Base-by-base conservation (phyloP, 495 filamentous ascomycete species). In the Annulohypoxylon moriforme region DNA sequence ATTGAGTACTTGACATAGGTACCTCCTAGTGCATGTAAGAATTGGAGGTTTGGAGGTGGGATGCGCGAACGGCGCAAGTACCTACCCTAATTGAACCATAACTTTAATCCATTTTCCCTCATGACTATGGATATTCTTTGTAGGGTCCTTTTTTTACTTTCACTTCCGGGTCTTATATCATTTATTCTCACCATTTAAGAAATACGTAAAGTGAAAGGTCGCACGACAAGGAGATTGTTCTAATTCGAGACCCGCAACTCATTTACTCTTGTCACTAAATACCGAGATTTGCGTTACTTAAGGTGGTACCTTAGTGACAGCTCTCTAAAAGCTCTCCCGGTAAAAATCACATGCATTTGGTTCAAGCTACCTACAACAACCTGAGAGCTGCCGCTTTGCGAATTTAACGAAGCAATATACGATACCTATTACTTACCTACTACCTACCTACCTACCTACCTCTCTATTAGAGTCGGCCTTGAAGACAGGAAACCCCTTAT, bases 281-380 rank as follows among this genome's bases (percentile, higher is more conserved):
- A 57, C 63, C 49, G 60, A 72, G 64, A 60, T 60, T 24, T 61
- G 50, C 24, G 59, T 67, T 38, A 62, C 58, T 33, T 18, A 24
- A 49, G 22, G 44, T 20, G 27, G 42, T 34, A 60, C 24, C 25
- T 42, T 55, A 8, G 20, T 34, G 18, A 55, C 34, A 67, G 18
- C 27, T 49, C 52, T 44, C 47, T 49, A 62, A 55, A 7, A 57
- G 27, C 65, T 42, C 24, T 6, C 20, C 57, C 14, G 40, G 40
- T n/a, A 52, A 33, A 52, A 67, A 52, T 60, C 64, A 53, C 38
- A 67, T 67, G 44, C 56, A 52, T 42, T 31, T 29, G 42, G 18
- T 11, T 13, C 1, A 47, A 46, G 49, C 61, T 64, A 56, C 16
- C 29, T 56, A n/a, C n/a, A n/a, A n/a, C n/a, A n/a, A n/a, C n/a